Conservation (phyloP, 2,329 filamentous ascomycete species). For the Dactylellina leptospora region DNA sequence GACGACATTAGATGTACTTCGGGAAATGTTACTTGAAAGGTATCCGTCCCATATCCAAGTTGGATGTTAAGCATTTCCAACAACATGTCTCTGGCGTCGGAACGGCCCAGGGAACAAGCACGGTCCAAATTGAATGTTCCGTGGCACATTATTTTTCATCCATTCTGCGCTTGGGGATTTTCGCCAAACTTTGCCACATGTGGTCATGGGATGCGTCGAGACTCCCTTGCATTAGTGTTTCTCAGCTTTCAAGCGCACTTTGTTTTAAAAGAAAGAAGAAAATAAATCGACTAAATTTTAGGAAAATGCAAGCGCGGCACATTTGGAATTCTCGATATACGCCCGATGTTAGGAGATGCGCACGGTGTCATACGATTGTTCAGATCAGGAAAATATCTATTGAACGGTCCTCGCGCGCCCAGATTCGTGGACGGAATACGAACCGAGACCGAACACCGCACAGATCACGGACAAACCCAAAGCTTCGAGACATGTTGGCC, state of each 20-base stretch:
- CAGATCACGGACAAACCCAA: too few relatives aligned
- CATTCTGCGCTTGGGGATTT: constrained; percentile 11
- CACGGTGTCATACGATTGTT: not conserved
- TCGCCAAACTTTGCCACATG: constrained; percentile 37
- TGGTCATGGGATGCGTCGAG: constrained; percentile 2
- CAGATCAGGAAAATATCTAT: not conserved
- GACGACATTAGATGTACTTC: too few relatives aligned
- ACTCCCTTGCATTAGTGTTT: constrained; percentile 19
- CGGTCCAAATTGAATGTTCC: constrained; percentile 21
- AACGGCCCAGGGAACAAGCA: constrained; percentile 28
- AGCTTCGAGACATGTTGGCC: too few relatives aligned
- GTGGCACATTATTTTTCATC: not conserved
- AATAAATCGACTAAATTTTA: too few relatives aligned
- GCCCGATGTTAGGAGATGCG: not conserved
- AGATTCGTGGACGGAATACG: constrained; percentile 10
- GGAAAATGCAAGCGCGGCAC: constrained; percentile 43
- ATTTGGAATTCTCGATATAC: not conserved
- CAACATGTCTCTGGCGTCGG: constrained; percentile 17
- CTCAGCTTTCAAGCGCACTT: too few relatives aligned
- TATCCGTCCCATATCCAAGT: not conserved
- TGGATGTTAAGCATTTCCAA: constrained; percentile 26
- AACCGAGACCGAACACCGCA: not conserved
- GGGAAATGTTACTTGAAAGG: constrained; percentile 14
- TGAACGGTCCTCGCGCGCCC: not conserved
- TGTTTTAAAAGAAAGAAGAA: too few relatives aligned